phyloP scores from a whole-genome alignment of 805 yeast genomes.

The Wickerhamomyces canadensis region DNA sequence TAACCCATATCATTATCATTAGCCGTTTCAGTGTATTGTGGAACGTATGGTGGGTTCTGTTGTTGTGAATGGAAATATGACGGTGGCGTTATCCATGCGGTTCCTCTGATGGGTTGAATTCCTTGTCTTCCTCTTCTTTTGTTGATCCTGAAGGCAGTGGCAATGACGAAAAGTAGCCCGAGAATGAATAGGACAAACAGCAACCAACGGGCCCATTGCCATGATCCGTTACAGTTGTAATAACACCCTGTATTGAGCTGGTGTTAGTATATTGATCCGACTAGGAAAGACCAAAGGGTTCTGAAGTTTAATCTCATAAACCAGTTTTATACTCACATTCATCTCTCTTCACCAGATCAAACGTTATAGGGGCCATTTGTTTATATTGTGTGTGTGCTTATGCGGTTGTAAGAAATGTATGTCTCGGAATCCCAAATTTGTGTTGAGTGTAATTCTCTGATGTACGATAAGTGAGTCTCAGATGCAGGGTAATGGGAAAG shows the following conservation, averaged over 20 bases:
- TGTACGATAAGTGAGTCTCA: too few species aligned
- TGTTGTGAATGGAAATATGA: conserved; percentile 39
- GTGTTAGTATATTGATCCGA: too few species aligned
- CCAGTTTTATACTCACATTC: too few species aligned
- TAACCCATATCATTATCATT: conserved; percentile 75
- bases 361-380: too few species aligned
- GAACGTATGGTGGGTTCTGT: conserved; percentile 52
- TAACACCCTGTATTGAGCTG: conserved; percentile 15
- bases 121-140: conserved; percentile 39
- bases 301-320: too few species aligned
- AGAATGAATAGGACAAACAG: conserved; percentile 53
- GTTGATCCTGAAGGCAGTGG: conserved; percentile 51
- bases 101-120: conserved; percentile 61
- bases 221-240: conserved; percentile 10
- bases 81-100: conserved; percentile 86
- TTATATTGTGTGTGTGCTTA: too few species aligned
- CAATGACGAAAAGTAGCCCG: conserved; percentile 38
- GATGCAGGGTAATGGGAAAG: too few species aligned
- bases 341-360: too few species aligned
- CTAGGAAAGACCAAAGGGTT: too few species aligned
- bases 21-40: conserved; percentile 61
- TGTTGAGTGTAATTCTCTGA: too few species aligned
- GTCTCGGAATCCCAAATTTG: too few species aligned
- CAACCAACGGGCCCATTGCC: conserved; percentile 30
- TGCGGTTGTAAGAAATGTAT: too few species aligned